Evolutionary conservation across 495 filamentous ascomycete species (phyloP), one percentile per base, ranked within the genome.

Genomic region (Aspergillus saccharolyticus): DNA sequence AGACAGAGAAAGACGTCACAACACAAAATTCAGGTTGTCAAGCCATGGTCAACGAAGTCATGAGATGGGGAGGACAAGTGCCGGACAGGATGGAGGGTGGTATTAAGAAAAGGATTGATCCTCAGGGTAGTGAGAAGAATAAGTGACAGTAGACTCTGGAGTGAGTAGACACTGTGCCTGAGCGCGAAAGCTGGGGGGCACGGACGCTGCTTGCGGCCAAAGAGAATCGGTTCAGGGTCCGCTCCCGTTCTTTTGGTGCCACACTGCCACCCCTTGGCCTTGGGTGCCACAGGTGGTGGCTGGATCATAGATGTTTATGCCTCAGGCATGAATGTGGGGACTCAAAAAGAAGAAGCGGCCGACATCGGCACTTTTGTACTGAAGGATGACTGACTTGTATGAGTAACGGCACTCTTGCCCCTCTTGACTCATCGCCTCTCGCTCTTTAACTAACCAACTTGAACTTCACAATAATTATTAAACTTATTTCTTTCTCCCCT

Each of bases 351-450:
- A 30, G 25, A 28, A 39, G 44, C 44, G 8, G 44, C 44, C 44
- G 44, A 46, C 44, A 46, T 46, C 44, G 44, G 44, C 44, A 46
- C 44, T 46, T 45, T 15, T 46, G 20, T n/a, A n/a, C n/a, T n/a
- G n/a, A n/a, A n/a, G n/a, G n/a, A n/a, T n/a, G n/a, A n/a, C n/a
- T n/a, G n/a, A n/a, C n/a, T n/a, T n/a, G n/a, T n/a, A n/a, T n/a
- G n/a, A n/a, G n/a, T n/a, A n/a, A n/a, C n/a, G n/a, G n/a, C n/a
- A n/a, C 44, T 17, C 44, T 39, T 58, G 55, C 45, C 33, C 42
- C 55, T 57, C 45, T 57, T 60, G 52, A 57, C 49, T 62, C 55
- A 58, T 46, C 44, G 44, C 44, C 17, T 46, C 19, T 19, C 19
- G 5, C 43, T n/a, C 43, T n/a, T 45, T n/a, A n/a, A 45, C 5